Conservation (phyloP, 768 basidiomycete genomes). For the Lactifluus pinguis region DNA sequence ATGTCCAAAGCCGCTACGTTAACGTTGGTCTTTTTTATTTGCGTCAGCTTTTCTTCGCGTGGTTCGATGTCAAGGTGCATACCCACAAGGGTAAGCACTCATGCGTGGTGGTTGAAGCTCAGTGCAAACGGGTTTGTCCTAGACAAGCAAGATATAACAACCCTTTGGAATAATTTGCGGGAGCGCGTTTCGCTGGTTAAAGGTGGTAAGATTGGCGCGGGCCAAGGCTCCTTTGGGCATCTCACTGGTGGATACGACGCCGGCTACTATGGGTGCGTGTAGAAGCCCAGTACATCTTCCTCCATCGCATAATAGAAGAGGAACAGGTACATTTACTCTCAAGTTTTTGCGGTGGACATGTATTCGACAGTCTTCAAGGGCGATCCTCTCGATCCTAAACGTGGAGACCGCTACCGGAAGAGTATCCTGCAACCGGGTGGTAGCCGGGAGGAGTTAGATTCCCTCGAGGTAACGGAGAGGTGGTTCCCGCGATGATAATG, state of each 20-base stretch:
- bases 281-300: not conserved
- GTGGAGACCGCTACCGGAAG: conserved; percentile 62
- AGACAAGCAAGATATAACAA: conserved; percentile 66
- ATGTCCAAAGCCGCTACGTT: conserved; percentile 41
- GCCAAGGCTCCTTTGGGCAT: conserved; percentile 71
- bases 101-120: not conserved
- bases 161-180: conserved; percentile 67
- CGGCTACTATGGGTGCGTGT: conserved; percentile 59
- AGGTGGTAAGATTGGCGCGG: conserved; percentile 48
- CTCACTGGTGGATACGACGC: conserved; percentile 67
- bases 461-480: conserved; percentile 46
- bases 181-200: conserved; percentile 64
- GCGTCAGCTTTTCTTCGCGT: conserved; percentile 78
- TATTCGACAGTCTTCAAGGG: conserved; percentile 70
- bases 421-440: conserved; percentile 70
- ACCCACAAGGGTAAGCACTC: conserved; percentile 46
- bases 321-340: conserved; percentile 52
- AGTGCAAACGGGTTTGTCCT: conserved; percentile 9
- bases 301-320: not conserved
- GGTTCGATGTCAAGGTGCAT: conserved; percentile 69
- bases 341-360: conserved; percentile 54
- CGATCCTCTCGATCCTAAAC: conserved; percentile 61
- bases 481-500: too few species aligned
- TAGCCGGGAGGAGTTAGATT: conserved; percentile 70
- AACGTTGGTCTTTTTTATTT: conserved; percentile 78